These are phyloP conservation scores for Populus tremula DNA, from an alignment of 345 rosid genomes.

Conservation along the genomic window DNA sequence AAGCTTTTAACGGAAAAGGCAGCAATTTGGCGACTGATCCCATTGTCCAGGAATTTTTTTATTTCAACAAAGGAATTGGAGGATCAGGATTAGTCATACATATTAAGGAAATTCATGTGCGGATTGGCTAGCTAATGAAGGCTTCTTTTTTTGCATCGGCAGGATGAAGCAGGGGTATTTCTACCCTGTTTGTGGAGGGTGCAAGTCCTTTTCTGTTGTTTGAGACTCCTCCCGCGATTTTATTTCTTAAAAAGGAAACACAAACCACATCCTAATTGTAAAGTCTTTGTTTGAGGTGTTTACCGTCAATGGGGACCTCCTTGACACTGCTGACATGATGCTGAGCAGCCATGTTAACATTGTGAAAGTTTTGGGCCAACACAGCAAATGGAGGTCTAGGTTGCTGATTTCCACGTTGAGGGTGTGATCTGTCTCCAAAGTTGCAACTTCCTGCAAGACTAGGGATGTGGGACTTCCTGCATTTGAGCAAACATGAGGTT, in stretches of 20 bases:
- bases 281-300: not conserved
- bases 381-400: constrained; percentile 61
- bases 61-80: not conserved
- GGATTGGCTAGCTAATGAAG: not conserved
- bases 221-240: too few relatives aligned
- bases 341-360: constrained; percentile 25
- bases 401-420: constrained; percentile 44
- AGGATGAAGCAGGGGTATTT: not conserved
- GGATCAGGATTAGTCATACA: not conserved
- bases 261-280: not conserved
- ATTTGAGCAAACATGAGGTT: constrained; percentile 9
- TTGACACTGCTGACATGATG: constrained; percentile 28
- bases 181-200: not conserved
- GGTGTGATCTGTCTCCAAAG: constrained; percentile 53
- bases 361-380: constrained; percentile 48
- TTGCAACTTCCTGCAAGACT: constrained; percentile 39
- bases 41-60: not conserved
- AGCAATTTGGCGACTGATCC: not conserved
- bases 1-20: not conserved
- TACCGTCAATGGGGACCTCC: constrained; percentile 50
- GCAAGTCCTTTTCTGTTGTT: not conserved
- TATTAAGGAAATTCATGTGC: not conserved
- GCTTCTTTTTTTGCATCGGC: not conserved
- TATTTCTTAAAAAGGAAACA: not conserved
- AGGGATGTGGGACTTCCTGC: constrained; percentile 71